phyloP scores from a whole-genome alignment of 306 rosid genomes.

The Rosa persica region DNA sequence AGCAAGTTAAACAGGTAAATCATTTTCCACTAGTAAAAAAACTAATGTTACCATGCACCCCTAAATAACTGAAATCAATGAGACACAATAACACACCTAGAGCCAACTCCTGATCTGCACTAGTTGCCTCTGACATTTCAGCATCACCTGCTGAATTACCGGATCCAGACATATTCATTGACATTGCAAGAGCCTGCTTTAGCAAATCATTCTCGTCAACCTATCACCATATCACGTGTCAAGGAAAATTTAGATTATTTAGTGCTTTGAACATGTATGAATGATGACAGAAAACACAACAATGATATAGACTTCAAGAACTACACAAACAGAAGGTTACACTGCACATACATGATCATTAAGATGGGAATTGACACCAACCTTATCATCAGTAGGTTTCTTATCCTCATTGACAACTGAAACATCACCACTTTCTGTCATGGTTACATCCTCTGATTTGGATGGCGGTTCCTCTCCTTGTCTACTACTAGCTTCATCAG shows the following conservation, averaged over 20 bases:
- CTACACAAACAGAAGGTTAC: neutral
- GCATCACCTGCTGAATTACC: constrained; percentile 29
- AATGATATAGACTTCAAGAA: neutral
- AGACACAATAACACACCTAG: constrained; percentile 24
- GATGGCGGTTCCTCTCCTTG: constrained; percentile 40
- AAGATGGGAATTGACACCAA: constrained; percentile 12
- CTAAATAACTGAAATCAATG: neutral
- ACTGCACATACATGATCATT: neutral
- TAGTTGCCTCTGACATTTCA: constrained; percentile 36
- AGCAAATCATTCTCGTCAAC: constrained; percentile 25
- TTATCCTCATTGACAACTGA: constrained; percentile 21
- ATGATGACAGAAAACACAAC: constrained; percentile 8
- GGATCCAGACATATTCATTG: constrained; percentile 32
- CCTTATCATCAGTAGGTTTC: constrained; percentile 16
- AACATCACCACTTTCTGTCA: constrained; percentile 25
- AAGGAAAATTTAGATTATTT: neutral
- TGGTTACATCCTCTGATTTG: constrained; percentile 32
- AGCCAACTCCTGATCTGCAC: constrained; percentile 39
- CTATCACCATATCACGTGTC: constrained; percentile 15
- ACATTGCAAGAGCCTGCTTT: constrained; percentile 35
- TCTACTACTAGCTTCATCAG: constrained; percentile 33
- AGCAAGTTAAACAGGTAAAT: neutral
- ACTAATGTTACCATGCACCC: neutral
- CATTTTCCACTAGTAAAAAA: neutral
- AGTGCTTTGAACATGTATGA: constrained; percentile 1